Base-by-base conservation (phyloP, 2,329 filamentous ascomycete genomes). In the Arachnomyces sp. region DNA sequence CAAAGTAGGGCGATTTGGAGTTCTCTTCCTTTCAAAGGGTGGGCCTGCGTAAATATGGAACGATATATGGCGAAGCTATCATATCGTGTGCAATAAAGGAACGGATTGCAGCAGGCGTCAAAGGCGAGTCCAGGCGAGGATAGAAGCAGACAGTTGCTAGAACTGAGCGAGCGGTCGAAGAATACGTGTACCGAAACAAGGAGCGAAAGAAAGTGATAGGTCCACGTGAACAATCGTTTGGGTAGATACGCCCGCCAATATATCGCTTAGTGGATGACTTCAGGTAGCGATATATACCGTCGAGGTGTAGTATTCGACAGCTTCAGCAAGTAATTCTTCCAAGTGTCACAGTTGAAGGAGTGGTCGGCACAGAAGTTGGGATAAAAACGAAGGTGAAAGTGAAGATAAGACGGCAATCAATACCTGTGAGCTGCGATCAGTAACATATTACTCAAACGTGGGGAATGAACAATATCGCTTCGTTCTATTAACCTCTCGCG, bases 81-180 rank as follows among this genome's bases (percentile, higher is more conserved):
- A 39, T 25, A 7, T 39, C 18, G 12, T 13, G 18, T 31, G 29
- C n/a, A 39, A 31, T 29, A 18, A 25, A 15, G 28, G 16, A 13
- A 40, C 14, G 32, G 14, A 40, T 3, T n/a, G 15, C 21, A 31
- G 31, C 34, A 25, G 28, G 30, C 13, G 32, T 28, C 32, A 30
- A 29, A 28, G 34, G 16, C 17, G n/a, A 12, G 17, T 4, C n/a
- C 18, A 38, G 13, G 14, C 4, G 17, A 38, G 31, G 12, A n/a
- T 16, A 3, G 17, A 7, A 28, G 21, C 21, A 14, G 31, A 16
- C 15, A 29, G n/a, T 7, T 15, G 3, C 7, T 25, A 18, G 28
- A 29, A 28, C n/a, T 8, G 33, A 29, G 8, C 25, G 28, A 33
- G 18, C 31, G 15, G 28, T 16, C 12, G 34, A 37, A 28, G 9